Conservation (phyloP, 2,329 filamentous ascomycete genomes). For the Apiospora kogelbergensis region DNA sequence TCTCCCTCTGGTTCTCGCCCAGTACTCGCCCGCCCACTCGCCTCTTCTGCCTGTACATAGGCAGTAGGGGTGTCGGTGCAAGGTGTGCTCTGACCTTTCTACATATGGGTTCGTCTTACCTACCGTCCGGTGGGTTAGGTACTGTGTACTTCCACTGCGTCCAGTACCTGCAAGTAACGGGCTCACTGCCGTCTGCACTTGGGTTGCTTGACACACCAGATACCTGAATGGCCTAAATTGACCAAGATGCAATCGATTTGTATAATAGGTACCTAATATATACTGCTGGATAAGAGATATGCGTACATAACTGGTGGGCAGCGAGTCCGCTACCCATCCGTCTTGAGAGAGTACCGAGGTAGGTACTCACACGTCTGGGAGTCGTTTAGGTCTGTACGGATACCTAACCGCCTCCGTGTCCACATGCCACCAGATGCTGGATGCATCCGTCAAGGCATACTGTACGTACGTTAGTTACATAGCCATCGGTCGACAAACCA, state of each 20-base stretch:
- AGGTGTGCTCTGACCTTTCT: constrained; percentile 2
- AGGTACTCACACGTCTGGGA: not conserved
- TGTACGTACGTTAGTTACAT: not conserved
- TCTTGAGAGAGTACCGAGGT: not conserved
- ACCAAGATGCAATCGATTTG: not conserved
- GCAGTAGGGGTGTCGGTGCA: not conserved
- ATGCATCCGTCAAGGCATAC: not conserved
- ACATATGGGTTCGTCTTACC: not conserved
- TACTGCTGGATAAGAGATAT: not conserved
- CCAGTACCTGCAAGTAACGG: not conserved
- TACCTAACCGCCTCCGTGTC: not conserved
- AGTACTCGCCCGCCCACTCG: not conserved
- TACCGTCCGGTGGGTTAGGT: not conserved
- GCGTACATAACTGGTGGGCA: not conserved
- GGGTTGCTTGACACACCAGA: not conserved
- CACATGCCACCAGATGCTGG: not conserved
- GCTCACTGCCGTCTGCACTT: not conserved
- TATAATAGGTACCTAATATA: constrained; percentile 5
- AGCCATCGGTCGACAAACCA: not conserved
- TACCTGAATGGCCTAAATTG: not conserved
- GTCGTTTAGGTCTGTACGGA: not conserved
- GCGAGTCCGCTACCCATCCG: not conserved
- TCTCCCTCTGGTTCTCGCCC: too few relatives aligned
- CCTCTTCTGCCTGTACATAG: not conserved
- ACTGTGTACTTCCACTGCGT: not conserved